These are phyloP conservation scores for Plasmopara halstedii DNA, from an alignment of 352 stramenopile species.

Conservation along the genomic window DNA sequence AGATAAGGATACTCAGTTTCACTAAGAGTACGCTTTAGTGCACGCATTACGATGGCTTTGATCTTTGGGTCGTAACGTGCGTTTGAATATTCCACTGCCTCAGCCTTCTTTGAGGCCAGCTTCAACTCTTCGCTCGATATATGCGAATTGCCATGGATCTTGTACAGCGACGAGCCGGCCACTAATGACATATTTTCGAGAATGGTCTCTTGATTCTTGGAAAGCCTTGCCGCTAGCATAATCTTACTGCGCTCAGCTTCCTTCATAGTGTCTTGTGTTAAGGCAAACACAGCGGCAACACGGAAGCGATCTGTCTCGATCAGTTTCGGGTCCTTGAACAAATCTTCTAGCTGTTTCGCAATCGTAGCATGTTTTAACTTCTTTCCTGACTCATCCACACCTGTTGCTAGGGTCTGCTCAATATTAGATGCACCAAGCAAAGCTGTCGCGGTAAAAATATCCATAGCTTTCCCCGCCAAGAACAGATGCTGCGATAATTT, in stretches of 20 bases:
- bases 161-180: conserved; percentile 40
- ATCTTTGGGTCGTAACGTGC: conserved; percentile 69
- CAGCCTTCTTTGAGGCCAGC: conserved; percentile 51
- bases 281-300: conserved; percentile 89
- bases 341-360: conserved; percentile 83
- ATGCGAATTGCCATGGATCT: conserved; percentile 53
- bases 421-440: conserved; percentile 90
- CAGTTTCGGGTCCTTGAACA: conserved; percentile 78
- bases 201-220: conserved; percentile 48
- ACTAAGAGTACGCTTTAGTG: conserved; percentile 54
- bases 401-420: conserved; percentile 93
- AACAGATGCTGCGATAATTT: conserved; percentile 94
- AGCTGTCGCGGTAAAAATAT: conserved; percentile 82
- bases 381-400: conserved; percentile 89
- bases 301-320: conserved; percentile 80
- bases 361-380: conserved; percentile 82
- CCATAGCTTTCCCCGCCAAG: conserved; percentile 92
- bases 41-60: conserved; percentile 48
- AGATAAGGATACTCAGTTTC: conserved; percentile 76
- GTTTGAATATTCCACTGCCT: conserved; percentile 68
- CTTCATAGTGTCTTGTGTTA: conserved; percentile 89
- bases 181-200: conserved; percentile 67
- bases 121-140: conserved; percentile 59
- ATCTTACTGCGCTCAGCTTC: conserved; percentile 82
- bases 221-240: conserved; percentile 77